Percentiles rank a stretch among this genome's conserved stretches.
Evolutionary conservation across 257 asterid species (phyloP).

Genomic region (Euphrasia confusa): DNA sequence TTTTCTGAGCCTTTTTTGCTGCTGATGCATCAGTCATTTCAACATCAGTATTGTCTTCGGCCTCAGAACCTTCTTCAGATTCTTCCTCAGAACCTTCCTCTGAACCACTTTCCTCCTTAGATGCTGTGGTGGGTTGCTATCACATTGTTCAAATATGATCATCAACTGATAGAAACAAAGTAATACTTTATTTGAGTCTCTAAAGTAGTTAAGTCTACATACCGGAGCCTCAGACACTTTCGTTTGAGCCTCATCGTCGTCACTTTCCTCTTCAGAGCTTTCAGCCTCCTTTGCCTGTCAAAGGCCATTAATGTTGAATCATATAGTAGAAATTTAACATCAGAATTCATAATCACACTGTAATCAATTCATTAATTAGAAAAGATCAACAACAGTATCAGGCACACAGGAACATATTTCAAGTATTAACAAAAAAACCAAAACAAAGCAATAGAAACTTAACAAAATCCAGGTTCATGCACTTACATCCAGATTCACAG

Average conservation of each 20-base stretch:
- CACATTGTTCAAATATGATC: neutral
- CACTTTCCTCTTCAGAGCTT: constrained; percentile 40
- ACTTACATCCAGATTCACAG: no score
- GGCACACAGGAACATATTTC: no score
- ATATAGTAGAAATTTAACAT: no score
- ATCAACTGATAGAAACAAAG: neutral
- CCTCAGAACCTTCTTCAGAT: neutral
- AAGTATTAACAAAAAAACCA: neutral
- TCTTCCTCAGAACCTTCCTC: constrained; percentile 37
- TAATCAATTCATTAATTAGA: no score
- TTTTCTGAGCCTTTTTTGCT: constrained; percentile 18
- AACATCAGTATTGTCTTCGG: constrained; percentile 47
- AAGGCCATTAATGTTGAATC: no score
- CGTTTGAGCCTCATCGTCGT: constrained; percentile 48
- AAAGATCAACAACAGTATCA: no score
- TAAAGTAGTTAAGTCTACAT: neutral
- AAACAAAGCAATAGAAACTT: neutral
- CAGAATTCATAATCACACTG: no score
- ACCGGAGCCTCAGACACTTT: constrained; percentile 41
- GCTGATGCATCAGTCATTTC: constrained; percentile 41
- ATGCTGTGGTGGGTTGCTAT: constrained; percentile 19
- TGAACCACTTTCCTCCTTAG: constrained; percentile 34
- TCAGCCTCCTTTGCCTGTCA: constrained; percentile 22
- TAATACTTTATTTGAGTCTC: neutral
- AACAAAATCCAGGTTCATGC: no score